These are phyloP conservation scores for Ceratocystis diversiconidia DNA, from an alignment of 2,329 filamentous ascomycete species.

Conservation along the genomic window DNA sequence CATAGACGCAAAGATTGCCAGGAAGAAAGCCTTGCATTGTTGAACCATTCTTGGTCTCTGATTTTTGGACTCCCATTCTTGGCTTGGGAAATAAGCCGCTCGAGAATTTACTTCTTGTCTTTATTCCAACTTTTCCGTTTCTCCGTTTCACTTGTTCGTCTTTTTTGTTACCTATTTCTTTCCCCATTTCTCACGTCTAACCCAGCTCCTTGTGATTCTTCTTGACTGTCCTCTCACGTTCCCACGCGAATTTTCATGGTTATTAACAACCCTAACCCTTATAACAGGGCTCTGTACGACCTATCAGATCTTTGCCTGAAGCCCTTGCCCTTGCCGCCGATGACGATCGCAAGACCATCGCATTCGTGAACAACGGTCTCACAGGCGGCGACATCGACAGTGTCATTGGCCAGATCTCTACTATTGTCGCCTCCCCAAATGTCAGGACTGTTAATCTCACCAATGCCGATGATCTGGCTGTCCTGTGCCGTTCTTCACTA, in stretches of 20 bases:
- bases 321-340: slow-evolving; percentile 44
- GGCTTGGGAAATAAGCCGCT: too few relatives aligned
- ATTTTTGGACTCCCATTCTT: not conserved
- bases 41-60: not conserved
- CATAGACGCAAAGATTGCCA: not conserved
- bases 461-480: slow-evolving; percentile 42
- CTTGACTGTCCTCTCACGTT: not conserved
- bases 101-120: not conserved
- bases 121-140: not conserved
- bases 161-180: not conserved
- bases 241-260: not conserved
- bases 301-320: slow-evolving; percentile 49
- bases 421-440: slow-evolving; percentile 41
- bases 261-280: not conserved
- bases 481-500: slow-evolving; percentile 48
- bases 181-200: not conserved
- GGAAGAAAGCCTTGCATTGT: not conserved
- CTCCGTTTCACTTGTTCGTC: not conserved
- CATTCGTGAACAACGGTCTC: slow-evolving; percentile 64
- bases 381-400: slow-evolving; percentile 55
- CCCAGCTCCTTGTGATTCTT: not conserved
- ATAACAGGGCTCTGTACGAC: slow-evolving; percentile 34
- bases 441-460: slow-evolving; percentile 42
- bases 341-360: slow-evolving; percentile 50
- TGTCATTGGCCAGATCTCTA: slow-evolving; percentile 50